These are phyloP conservation scores for Epichloe sibirici DNA, from an alignment of 2,329 filamentous ascomycete species.

Conservation along the genomic window DNA sequence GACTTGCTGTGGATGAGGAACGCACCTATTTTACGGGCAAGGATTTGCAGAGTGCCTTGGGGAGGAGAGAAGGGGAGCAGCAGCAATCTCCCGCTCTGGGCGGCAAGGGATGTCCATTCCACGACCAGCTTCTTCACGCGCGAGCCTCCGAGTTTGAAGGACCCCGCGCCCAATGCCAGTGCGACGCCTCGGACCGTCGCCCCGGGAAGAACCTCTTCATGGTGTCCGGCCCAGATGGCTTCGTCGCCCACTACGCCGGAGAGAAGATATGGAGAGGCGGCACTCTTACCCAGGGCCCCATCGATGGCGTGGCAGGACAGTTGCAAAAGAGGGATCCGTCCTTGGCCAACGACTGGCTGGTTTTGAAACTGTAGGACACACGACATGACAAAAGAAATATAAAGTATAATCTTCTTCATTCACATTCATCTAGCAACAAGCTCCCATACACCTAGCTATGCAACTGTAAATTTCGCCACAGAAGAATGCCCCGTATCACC, in stretches of 20 bases:
- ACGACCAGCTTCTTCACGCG: slow-evolving; percentile 19
- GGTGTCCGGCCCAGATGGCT: slow-evolving; percentile 84
- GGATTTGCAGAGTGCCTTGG: slow-evolving; percentile 30
- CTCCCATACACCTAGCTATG: neutral
- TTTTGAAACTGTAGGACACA: slow-evolving; percentile 35
- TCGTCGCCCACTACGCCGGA: slow-evolving; percentile 70
- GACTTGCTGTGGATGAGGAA: slow-evolving; percentile 78
- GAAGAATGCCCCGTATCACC: slow-evolving; percentile 5
- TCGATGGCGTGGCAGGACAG: slow-evolving; percentile 55
- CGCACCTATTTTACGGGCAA: slow-evolving; percentile 47
- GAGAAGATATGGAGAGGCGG: slow-evolving; percentile 64
- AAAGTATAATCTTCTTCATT: neutral
- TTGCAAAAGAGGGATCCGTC: slow-evolving; percentile 37
- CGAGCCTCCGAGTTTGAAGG: slow-evolving; percentile 20
- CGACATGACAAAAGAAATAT: neutral
- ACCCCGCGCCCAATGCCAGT: slow-evolving; percentile 14
- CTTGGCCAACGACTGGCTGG: slow-evolving; percentile 33
- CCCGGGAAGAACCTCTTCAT: slow-evolving; percentile 56
- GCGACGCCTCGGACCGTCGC: slow-evolving; percentile 10
- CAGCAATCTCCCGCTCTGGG: neutral
- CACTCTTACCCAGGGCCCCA: slow-evolving; percentile 58
- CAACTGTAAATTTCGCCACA: neutral
- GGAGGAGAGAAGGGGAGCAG: neutral
- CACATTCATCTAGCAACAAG: neutral
- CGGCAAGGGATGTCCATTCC: slow-evolving; percentile 15